Conservation (phyloP, 192 early-diverging fungal species). For the Coemansia asiatica region DNA sequence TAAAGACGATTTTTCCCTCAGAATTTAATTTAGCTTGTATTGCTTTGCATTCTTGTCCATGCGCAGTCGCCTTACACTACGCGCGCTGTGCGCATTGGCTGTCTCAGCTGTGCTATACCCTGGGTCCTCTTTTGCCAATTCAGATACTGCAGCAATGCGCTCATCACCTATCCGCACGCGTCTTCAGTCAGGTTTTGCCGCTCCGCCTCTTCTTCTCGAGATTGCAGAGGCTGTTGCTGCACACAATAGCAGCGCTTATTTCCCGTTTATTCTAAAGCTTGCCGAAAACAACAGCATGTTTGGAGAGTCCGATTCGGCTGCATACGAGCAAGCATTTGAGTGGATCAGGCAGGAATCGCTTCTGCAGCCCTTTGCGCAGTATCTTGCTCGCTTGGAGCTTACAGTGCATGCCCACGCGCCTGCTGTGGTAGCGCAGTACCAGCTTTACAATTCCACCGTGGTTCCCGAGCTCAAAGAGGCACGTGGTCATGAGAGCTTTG, state of each 20-base stretch:
- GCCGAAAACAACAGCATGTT: conserved; percentile 29
- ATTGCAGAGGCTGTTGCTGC: conserved; percentile 69
- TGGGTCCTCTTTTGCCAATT: background rate
- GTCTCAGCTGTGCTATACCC: conserved; percentile 10
- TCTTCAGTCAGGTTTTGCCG: conserved; percentile 54
- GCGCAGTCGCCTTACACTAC: background rate
- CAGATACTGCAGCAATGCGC: background rate
- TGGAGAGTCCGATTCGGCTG: conserved; percentile 36
- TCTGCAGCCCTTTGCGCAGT: conserved; percentile 46
- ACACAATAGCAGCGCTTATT: conserved; percentile 66
- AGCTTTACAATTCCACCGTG: conserved; percentile 74
- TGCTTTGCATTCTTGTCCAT: background rate
- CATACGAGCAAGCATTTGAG: conserved; percentile 56
- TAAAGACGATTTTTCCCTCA: background rate
- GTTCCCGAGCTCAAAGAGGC: conserved; percentile 54
- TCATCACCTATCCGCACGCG: conserved; percentile 38
- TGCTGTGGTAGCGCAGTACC: conserved; percentile 78
- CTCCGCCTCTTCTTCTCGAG: conserved; percentile 73
- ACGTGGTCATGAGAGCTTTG: conserved; percentile 57
- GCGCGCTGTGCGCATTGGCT: conserved; percentile 19
- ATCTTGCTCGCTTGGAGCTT: conserved; percentile 70
- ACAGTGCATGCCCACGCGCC: conserved; percentile 73
- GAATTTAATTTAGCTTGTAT: too few relatives aligned
- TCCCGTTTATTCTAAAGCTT: conserved; percentile 63
- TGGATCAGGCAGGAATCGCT: conserved; percentile 55